phyloP scores from a whole-genome alignment of 139 green algal genomes.

The Chlorella vulgaris region DNA sequence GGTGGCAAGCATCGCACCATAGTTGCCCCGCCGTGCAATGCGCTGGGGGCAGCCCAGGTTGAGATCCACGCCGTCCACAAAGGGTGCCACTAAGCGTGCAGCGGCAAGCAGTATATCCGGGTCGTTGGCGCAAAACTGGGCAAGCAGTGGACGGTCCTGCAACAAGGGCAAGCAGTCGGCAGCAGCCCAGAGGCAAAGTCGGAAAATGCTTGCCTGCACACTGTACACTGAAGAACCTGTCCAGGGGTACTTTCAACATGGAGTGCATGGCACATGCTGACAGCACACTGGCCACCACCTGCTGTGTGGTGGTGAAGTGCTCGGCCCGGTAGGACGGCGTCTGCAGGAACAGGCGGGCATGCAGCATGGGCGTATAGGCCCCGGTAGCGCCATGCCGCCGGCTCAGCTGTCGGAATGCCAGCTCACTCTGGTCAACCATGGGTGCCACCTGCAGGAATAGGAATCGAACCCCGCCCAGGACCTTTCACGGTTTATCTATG shows the following conservation, averaged over 20 bases:
- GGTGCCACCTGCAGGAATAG: slow-evolving; percentile 67
- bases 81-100: slow-evolving; percentile 70
- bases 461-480: too few relatives aligned
- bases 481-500: not conserved
- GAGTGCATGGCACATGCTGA: not conserved
- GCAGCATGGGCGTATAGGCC: slow-evolving; percentile 98
- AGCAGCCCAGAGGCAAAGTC: too few relatives aligned
- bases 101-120: slow-evolving; percentile 81
- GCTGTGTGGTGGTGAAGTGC: slow-evolving; percentile 82
- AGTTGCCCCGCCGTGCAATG: slow-evolving; percentile 79
- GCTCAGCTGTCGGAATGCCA: slow-evolving; percentile 94
- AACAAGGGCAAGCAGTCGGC: not conserved
- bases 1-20: slow-evolving; percentile 24
- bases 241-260: not conserved
- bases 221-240: not conserved
- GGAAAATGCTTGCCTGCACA: too few relatives aligned
- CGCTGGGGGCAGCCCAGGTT: slow-evolving; percentile 97
- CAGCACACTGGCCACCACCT: not conserved
- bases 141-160: slow-evolving; percentile 88
- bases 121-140: slow-evolving; percentile 99
- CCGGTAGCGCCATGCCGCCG: slow-evolving; percentile 82
- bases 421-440: slow-evolving; percentile 98
- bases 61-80: slow-evolving; percentile 93
- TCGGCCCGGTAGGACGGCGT: slow-evolving; percentile 82
- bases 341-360: slow-evolving; percentile 87